Base-by-base conservation (phyloP, 768 basidiomycete species). In the Mycena rosella region DNA sequence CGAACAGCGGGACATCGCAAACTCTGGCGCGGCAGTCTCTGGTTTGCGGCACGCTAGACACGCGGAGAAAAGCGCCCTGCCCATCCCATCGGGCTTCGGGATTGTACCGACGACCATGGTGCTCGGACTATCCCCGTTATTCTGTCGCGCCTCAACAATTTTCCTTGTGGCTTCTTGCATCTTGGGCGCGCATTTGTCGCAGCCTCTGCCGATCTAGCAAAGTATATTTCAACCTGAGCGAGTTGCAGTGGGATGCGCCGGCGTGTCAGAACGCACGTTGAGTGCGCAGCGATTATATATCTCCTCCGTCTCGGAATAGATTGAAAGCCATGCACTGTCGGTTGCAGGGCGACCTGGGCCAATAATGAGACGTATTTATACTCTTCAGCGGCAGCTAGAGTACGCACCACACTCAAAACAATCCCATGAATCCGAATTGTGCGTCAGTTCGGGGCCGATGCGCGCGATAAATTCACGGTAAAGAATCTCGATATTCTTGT, bases 401-500 rank as follows among this genome's bases (percentile, higher is more conserved):
- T 8, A 18, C 51, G 51, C 18, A 62, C 60, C 60, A 44, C 60
- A 62, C 26, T 18, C 27, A 13, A 44, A 11, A 62, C 49, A 62
- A 13, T 26, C 26, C 60, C 34, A 62, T 5, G n/a, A 2, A 27
- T 62, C 60, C 20, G 60, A 53, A 53, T 62, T 62, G 29, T 53
- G 51, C 42, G 38, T 27, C 9, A 62, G 51, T 51, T 62, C 60
- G 17, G 60, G 60, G 32, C 51, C 61, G 32, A 63, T 63, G 14
- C 22, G n/a, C 42, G 5, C 42, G 30, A 63, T 34, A 11, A 54
- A 47, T 17, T 63, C 52, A 10, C 45, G 62, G 26, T 48, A 63
- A 3, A 45, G 44, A 15, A 8, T 18, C 29, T 63, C 52, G 44
- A 63, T 55, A 11, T 55, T 34, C 45, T 24, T 20, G 0, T 63